A percentile compares a stretch with the other conserved stretches of the same genome.
Evolutionary conservation across 164 flowering plant genomes (phyloP).

Genomic region (Chimonanthus salicifolius): DNA sequence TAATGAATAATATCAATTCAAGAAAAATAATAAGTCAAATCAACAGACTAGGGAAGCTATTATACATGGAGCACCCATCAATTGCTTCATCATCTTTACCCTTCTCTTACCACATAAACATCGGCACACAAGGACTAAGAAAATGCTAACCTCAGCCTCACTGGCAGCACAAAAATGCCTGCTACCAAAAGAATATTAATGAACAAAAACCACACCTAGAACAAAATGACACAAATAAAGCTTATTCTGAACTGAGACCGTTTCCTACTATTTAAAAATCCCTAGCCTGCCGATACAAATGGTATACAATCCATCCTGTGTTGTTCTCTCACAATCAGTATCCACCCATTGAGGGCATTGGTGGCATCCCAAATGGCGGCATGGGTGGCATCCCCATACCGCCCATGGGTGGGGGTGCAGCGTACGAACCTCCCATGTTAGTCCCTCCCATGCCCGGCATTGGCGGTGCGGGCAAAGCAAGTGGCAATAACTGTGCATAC

Average conservation of each 20-base stretch:
- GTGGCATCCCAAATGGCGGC: constrained; percentile 98
- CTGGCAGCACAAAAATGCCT: constrained; percentile 37
- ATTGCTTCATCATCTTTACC: background rate
- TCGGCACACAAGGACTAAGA: background rate
- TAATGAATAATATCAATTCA: too few species aligned
- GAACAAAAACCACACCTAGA: constrained; percentile 21
- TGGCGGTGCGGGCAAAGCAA: constrained; percentile 97
- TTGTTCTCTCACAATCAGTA: constrained; percentile 26
- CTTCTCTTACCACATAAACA: background rate
- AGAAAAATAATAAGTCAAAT: too few species aligned
- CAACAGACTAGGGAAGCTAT: too few species aligned
- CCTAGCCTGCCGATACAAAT: background rate
- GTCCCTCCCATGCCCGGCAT: constrained; percentile 74
- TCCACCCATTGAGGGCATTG: constrained; percentile 39
- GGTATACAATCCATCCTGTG: too few species aligned
- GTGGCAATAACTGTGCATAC: constrained; percentile 96
- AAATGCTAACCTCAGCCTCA: constrained; percentile 23
- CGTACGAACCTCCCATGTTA: constrained; percentile 21
- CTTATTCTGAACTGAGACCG: constrained; percentile 14
- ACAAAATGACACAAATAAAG: constrained; percentile 5
- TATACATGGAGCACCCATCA: background rate
- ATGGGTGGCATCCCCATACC: constrained; percentile 98
- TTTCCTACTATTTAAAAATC: constrained; percentile 10
- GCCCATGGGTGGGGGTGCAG: constrained; percentile 50
- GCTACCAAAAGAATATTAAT: constrained; percentile 49